phyloP scores from a whole-genome alignment of 306 rosid genomes.

The Sicyos edulis region DNA sequence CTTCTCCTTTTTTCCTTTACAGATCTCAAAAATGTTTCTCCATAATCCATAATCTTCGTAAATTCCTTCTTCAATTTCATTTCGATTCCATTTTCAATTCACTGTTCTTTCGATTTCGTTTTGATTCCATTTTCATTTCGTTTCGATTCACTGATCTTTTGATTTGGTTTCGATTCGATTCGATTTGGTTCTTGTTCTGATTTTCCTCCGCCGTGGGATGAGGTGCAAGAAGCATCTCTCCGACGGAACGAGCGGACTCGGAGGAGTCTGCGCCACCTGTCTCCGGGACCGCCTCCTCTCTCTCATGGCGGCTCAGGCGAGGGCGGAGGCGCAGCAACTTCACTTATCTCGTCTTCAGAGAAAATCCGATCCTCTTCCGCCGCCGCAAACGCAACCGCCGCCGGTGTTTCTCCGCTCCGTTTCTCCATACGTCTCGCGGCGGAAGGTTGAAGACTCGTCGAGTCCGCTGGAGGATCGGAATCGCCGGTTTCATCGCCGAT shows the following conservation, averaged over 20 bases:
- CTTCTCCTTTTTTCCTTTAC: not conserved
- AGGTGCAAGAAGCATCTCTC: constrained; percentile 76
- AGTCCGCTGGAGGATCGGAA: constrained; percentile 17
- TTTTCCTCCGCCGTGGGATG: constrained; percentile 33
- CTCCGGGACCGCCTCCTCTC: constrained; percentile 67
- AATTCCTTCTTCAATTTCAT: not conserved
- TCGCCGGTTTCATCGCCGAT: constrained; percentile 24
- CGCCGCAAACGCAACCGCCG: constrained; percentile 34
- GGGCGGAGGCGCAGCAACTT: constrained; percentile 31
- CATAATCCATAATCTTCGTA: not conserved
- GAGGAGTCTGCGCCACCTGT: constrained; percentile 86
- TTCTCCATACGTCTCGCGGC: constrained; percentile 59
- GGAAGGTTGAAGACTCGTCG: constrained; percentile 41
- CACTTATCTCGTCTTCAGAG: constrained; percentile 25
- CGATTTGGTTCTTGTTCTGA: not conserved
- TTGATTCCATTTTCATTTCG: too few relatives aligned
- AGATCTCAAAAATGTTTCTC: too few relatives aligned
- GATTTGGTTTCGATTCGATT: not conserved
- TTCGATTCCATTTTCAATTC: too few relatives aligned
- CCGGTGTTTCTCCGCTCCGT: constrained; percentile 82
- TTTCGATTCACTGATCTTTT: too few relatives aligned
- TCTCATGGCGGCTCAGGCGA: constrained; percentile 54
- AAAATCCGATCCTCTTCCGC: constrained; percentile 41
- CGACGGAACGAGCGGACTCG: constrained; percentile 57
- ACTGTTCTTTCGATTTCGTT: not conserved